phyloP scores from a whole-genome alignment of 2,329 filamentous ascomycete genomes.

The Cladorrhinum sp. region DNA sequence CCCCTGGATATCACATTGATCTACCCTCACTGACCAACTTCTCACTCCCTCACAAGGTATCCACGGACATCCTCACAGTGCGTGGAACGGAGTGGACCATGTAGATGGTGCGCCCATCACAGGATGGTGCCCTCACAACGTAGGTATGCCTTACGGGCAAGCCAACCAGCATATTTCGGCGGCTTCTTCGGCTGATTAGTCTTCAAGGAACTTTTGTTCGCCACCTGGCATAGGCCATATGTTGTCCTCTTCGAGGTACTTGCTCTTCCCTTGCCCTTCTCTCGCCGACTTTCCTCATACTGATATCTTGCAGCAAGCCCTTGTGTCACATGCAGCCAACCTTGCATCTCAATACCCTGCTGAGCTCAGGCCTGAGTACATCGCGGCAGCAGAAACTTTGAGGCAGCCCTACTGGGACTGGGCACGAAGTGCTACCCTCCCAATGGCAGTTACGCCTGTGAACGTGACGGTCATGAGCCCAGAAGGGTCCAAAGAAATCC shows the following conservation, averaged over 20 bases:
- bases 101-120: slow-evolving; percentile 33
- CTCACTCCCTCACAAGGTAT: slow-evolving; percentile 27
- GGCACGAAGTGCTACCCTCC: slow-evolving; percentile 43
- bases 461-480: slow-evolving; percentile 27
- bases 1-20: background rate
- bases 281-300: background rate
- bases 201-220: slow-evolving; percentile 46
- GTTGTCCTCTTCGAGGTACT: slow-evolving; percentile 52
- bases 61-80: slow-evolving; percentile 33
- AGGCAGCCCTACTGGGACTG: slow-evolving; percentile 56
- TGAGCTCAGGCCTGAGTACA: slow-evolving; percentile 37
- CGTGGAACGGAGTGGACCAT: slow-evolving; percentile 37
- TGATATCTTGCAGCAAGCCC: slow-evolving; percentile 43
- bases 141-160: slow-evolving; percentile 31
- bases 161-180: background rate
- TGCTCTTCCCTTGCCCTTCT: background rate
- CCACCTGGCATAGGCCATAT: slow-evolving; percentile 57
- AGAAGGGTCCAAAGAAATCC: slow-evolving; percentile 28
- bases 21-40: slow-evolving; percentile 7
- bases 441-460: slow-evolving; percentile 36
- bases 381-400: slow-evolving; percentile 44
- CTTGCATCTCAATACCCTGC: slow-evolving; percentile 45
- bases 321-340: slow-evolving; percentile 44
- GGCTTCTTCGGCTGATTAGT: slow-evolving; percentile 11
- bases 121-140: slow-evolving; percentile 48